Conservation (phyloP, 2,329 filamentous ascomycete genomes). For the Epichloe elymi region DNA sequence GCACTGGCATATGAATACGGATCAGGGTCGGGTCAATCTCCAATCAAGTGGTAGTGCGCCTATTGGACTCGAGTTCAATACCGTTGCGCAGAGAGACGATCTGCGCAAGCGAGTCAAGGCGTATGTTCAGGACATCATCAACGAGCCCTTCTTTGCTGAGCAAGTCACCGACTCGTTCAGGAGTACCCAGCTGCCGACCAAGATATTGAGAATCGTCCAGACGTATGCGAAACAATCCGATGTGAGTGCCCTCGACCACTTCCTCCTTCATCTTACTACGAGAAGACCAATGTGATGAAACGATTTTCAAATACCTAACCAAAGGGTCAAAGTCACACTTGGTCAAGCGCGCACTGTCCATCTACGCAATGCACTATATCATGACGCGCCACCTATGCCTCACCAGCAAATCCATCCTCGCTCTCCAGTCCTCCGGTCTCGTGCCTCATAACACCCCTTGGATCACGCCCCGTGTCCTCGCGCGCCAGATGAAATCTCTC, state of each 20-base stretch:
- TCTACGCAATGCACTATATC: constrained; percentile 45
- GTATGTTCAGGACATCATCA: constrained; percentile 34
- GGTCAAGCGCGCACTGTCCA: constrained; percentile 38
- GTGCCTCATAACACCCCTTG: constrained; percentile 30
- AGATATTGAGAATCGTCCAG: constrained; percentile 34
- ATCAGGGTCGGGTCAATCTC: constrained; percentile 25
- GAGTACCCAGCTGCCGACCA: constrained; percentile 31
- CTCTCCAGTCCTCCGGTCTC: constrained; percentile 27
- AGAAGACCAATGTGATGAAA: neutral
- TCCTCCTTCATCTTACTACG: neutral
- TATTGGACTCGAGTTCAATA: constrained; percentile 35
- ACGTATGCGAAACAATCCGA: constrained; percentile 32
- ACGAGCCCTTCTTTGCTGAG: constrained; percentile 34
- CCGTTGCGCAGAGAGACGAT: constrained; percentile 28
- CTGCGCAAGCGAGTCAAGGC: constrained; percentile 32
- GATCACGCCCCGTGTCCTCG: constrained; percentile 40
- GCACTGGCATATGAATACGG: constrained; percentile 35
- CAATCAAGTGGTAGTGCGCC: constrained; percentile 31
- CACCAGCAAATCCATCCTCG: constrained; percentile 28
- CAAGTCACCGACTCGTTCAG: constrained; percentile 35
- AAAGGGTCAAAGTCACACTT: constrained; percentile 26
- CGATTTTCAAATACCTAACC: neutral
- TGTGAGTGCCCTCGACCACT: constrained; percentile 19
- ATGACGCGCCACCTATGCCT: constrained; percentile 42
- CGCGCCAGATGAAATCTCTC: constrained; percentile 43